A percentile compares a stretch with the other conserved stretches of the same genome.
phyloP scores from a whole-genome alignment of 371 early-diverging fungal genomes.

The Dichotomocladium elegans region DNA sequence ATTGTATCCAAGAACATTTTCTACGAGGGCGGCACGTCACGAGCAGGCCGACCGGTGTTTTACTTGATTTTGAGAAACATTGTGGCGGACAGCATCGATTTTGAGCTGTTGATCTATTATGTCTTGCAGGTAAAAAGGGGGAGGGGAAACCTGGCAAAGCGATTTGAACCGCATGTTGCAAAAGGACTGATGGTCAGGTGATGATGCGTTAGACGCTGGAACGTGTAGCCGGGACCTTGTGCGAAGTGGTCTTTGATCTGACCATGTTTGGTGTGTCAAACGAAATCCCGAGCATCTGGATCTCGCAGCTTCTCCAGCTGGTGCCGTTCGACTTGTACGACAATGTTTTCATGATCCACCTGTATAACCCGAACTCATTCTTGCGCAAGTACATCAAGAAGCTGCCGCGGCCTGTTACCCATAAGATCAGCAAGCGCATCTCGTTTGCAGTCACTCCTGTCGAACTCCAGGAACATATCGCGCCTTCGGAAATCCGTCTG shows the following conservation, averaged over 20 bases:
- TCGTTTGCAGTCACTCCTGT: conserved; percentile 62
- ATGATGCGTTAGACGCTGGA: conserved; percentile 40
- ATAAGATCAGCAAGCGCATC: conserved; percentile 56
- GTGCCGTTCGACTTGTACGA: conserved; percentile 59
- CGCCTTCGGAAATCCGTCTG: conserved; percentile 64
- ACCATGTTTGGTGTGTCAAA: conserved; percentile 76
- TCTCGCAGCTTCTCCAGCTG: conserved; percentile 68
- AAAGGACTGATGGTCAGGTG: background rate
- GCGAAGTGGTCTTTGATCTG: conserved; percentile 79
- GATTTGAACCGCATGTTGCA: background rate
- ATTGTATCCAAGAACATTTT: conserved; percentile 65
- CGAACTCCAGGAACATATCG: conserved; percentile 69
- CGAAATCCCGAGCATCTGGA: conserved; percentile 74
- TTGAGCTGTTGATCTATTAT: conserved; percentile 74
- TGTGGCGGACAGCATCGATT: conserved; percentile 71
- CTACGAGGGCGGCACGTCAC: conserved; percentile 79
- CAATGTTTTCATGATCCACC: conserved; percentile 47
- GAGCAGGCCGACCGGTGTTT: conserved; percentile 74
- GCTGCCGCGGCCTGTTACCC: conserved; percentile 49
- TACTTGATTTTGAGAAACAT: conserved; percentile 81
- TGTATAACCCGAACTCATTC: conserved; percentile 78
- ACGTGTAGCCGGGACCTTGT: conserved; percentile 52
- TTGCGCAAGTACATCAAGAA: conserved; percentile 70
- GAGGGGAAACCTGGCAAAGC: too few species aligned
- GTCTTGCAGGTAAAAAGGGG: conserved; percentile 63